Evolutionary conservation across 2,329 filamentous ascomycete species (phyloP).

Genomic region (Alternaria triticimaculans): DNA sequence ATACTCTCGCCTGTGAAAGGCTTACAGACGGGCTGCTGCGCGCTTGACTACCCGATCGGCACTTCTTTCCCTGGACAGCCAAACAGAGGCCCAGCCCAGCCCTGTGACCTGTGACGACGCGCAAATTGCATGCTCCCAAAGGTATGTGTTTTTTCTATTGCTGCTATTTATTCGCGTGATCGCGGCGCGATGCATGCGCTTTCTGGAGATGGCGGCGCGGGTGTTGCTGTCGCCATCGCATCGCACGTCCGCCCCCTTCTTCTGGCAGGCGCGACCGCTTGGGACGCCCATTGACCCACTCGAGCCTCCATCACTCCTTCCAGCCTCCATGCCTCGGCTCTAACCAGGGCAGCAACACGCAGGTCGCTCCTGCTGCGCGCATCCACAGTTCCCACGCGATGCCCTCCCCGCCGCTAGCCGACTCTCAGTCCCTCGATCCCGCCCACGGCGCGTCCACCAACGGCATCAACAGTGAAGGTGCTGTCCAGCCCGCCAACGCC

Average conservation of each 20-base stretch:
- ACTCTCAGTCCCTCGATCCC: conserved; percentile 30
- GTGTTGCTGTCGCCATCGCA: conserved; percentile 15
- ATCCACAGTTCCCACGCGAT: conserved; percentile 35
- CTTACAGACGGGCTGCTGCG: conserved; percentile 35
- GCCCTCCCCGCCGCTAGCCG: conserved; percentile 44
- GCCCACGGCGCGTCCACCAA: conserved; percentile 43
- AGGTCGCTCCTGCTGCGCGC: conserved; percentile 39
- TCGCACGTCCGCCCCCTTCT: conserved; percentile 31
- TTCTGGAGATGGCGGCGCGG: conserved; percentile 20
- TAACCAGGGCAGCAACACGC: conserved; percentile 39
- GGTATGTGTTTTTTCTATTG: conserved; percentile 42
- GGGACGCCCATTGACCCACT: conserved; percentile 33
- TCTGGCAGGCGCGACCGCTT: conserved; percentile 29
- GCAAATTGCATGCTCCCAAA: conserved; percentile 47
- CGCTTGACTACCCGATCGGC: conserved; percentile 43
- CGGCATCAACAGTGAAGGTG: conserved; percentile 39
- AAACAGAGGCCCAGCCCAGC: conserved; percentile 47
- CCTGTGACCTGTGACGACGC: conserved; percentile 48
- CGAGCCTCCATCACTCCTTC: conserved; percentile 16
- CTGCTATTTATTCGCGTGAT: conserved; percentile 8
- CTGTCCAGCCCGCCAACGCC: conserved; percentile 43
- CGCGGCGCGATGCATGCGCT: conserved; percentile 21
- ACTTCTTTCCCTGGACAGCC: conserved; percentile 43
- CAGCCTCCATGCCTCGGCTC: conserved; percentile 35
- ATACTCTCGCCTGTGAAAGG: conserved; percentile 40